Evolutionary conservation across 306 rosid genomes (phyloP), one percentile per base, ranked within the genome.

Genomic region (Cucurbita argyrosperma): DNA sequence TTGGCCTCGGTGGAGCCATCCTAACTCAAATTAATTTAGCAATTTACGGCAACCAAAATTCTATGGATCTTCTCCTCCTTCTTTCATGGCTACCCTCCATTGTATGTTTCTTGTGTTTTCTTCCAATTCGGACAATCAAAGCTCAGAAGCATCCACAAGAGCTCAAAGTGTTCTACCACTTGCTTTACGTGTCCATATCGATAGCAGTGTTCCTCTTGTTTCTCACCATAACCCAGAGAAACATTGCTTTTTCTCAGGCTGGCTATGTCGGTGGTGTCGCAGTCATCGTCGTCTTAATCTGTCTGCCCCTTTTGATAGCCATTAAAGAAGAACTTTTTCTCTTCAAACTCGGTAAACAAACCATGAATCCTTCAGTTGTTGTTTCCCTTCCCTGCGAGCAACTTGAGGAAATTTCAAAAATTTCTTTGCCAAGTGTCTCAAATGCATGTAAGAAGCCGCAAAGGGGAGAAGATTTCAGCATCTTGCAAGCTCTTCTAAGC

Each of bases 81-180:
- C 42, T 59, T 14, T 30, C 65, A 30, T 59, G 86, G 84, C 66
- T 84, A 9, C 88, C 88, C 0, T 39, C 85, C n/a, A 65, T 70
- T 2, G 35, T 82, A 5, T 51, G 80, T 12, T 9, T 66, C 5
- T 9, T 72, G 3, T 77, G 79, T 49, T 71, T 73, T 3, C 80
- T 5, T 45, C 35, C 71, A 9, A 53, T 82, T 67, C 78, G 84
- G 4, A 46, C 69, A 4, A 45, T 84, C 53, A 60, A 79, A 64
- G 62, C 21, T 40, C 68, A 15, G 1, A 77, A 74, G 46, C 79
- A 77, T 6, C 13, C 74, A 9, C 66, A 64, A 0, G 85, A 84
- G 67, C 45, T 30, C 30, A 60, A 21, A 38, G 13, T 63, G 0
- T 15, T 63, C 15, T 63, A 7, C 49, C 69, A 63, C 0, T 39